Conservation (phyloP, 441 rosid species). For the Populus trichocarpa region DNA sequence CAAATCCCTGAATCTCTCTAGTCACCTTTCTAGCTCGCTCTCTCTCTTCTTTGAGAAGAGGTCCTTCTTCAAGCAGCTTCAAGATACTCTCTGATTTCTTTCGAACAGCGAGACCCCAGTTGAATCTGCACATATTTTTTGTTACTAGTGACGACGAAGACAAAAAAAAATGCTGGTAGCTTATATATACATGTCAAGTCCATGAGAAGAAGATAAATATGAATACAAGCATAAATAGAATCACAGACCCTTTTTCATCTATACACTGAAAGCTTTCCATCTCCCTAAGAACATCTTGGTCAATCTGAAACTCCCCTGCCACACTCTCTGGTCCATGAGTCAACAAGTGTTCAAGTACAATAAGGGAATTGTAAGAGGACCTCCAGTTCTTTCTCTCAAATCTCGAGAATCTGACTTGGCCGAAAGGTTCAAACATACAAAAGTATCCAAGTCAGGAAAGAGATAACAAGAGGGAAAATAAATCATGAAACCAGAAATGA, state of each 20-base stretch:
- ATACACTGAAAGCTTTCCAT: conserved; percentile 62
- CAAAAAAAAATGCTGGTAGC: neutral
- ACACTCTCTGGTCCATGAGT: conserved; percentile 97
- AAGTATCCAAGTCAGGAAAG: neutral
- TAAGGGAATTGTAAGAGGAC: conserved; percentile 63
- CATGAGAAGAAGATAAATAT: neutral
- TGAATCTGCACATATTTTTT: conserved; percentile 46
- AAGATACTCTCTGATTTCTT: conserved; percentile 69
- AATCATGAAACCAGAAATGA: neutral
- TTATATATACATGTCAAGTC: neutral
- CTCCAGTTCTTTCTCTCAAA: conserved; percentile 86
- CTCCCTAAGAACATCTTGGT: conserved; percentile 45
- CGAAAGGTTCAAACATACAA: conserved; percentile 3
- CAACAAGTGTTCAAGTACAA: conserved; percentile 71
- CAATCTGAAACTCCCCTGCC: conserved; percentile 66
- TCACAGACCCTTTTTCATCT: conserved; percentile 76
- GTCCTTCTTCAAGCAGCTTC: conserved; percentile 61
- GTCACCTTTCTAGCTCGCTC: conserved; percentile 73
- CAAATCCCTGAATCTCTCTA: conserved; percentile 84
- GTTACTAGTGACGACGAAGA: neutral
- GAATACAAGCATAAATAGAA: neutral
- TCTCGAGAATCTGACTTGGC: conserved; percentile 45
- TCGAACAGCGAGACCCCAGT: conserved; percentile 85
- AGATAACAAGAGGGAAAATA: neutral
- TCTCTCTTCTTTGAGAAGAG: conserved; percentile 68